Conservation (phyloP, 352 stramenopile species). For the Phytophthora citrophthora region DNA sequence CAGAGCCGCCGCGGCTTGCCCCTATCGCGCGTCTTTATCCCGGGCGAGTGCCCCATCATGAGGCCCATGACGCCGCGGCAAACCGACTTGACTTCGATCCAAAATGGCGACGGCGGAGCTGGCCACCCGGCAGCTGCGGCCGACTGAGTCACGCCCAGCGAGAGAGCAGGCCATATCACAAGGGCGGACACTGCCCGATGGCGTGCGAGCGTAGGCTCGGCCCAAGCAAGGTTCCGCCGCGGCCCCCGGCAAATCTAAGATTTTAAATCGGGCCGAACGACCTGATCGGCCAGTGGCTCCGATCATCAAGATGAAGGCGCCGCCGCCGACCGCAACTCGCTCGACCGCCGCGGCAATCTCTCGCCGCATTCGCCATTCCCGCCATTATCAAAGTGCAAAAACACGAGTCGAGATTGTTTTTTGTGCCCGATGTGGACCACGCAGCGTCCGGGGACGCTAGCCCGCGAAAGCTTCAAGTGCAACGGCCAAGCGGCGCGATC, state of each 20-base stretch:
- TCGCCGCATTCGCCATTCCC: conserved; percentile 28
- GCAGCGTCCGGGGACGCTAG: conserved; percentile 13
- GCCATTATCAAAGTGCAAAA: conserved; percentile 18
- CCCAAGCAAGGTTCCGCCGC: background rate
- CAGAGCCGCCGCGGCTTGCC: conserved; percentile 16
- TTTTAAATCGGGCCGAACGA: conserved; percentile 17
- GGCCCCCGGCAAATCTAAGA: conserved; percentile 11
- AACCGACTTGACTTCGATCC: background rate
- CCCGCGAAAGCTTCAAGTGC: conserved; percentile 4
- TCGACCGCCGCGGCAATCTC: conserved; percentile 1
- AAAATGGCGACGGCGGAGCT: background rate
- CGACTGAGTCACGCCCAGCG: conserved; percentile 3
- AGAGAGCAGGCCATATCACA: conserved; percentile 2
- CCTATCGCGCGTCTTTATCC: conserved; percentile 22
- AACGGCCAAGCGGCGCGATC: background rate
- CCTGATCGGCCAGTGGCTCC: conserved; percentile 21
- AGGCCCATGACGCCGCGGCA: conserved; percentile 6
- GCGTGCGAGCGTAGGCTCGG: conserved; percentile 10
- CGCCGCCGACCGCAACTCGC: background rate
- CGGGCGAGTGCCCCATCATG: too few relatives aligned
- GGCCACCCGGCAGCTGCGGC: conserved; percentile 14
- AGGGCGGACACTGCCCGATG: conserved; percentile 1
- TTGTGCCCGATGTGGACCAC: conserved; percentile 17
- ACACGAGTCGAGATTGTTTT: conserved; percentile 11
- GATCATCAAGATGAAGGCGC: conserved; percentile 35